Conservation (phyloP, 306 rosid genomes). For the Cotoneaster glaucophyllus region DNA sequence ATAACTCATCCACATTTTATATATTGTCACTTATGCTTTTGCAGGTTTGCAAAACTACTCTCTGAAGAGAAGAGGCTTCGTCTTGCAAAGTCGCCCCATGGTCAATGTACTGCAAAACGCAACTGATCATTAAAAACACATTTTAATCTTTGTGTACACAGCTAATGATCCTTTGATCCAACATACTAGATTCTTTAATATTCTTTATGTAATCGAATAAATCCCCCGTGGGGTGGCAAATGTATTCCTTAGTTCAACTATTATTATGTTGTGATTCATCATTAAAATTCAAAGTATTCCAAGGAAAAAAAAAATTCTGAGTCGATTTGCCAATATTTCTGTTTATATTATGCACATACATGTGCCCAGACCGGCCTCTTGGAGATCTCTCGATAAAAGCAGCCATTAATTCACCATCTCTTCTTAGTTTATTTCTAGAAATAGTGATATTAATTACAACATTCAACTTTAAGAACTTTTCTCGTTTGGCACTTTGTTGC, state of each 20-base stretch:
- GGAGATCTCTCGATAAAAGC: not conserved
- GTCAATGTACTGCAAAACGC: not conserved
- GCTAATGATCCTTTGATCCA: not conserved
- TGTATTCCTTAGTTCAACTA: not conserved
- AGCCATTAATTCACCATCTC: not conserved
- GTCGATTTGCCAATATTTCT: not conserved
- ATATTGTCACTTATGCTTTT: not conserved
- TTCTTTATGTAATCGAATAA: not conserved
- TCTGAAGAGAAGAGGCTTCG: conserved; percentile 44
- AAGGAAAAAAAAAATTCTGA: not conserved
- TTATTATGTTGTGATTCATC: not conserved
- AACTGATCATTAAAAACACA: not conserved
- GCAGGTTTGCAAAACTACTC: conserved; percentile 45
- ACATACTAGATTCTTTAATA: not conserved
- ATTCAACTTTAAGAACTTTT: not conserved
- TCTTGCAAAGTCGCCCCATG: conserved; percentile 38
- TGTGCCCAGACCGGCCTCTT: not conserved
- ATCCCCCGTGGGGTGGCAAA: not conserved
- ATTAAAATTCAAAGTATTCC: not conserved
- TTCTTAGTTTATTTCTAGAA: not conserved
- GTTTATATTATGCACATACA: not conserved
- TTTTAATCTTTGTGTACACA: not conserved
- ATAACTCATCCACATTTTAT: not conserved
- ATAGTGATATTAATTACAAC: not conserved
- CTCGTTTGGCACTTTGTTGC: not conserved